These are phyloP conservation scores for Colletotrichum higginsianum DNA, from an alignment of 2,329 filamentous ascomycete genomes.

Conservation along the genomic window DNA sequence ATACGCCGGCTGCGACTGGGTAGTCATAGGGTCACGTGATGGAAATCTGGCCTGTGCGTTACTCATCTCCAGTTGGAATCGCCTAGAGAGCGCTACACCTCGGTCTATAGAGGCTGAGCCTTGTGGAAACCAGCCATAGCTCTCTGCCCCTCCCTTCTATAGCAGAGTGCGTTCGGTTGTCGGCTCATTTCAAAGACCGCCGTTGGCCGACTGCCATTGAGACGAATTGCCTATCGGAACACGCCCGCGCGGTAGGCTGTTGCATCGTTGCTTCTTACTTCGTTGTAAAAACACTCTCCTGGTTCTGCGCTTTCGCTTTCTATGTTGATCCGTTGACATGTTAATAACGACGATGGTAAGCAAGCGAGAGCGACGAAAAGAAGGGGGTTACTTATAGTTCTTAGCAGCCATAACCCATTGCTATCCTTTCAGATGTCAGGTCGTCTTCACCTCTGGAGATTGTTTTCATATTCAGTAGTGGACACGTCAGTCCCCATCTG, in stretches of 20 bases:
- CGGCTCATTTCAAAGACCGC: constrained; percentile 35
- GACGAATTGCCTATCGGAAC: background rate
- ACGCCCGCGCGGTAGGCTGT: background rate
- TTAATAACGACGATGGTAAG: no score
- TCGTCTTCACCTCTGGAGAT: no score
- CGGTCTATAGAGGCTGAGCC: constrained; percentile 29
- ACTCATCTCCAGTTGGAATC: constrained; percentile 18
- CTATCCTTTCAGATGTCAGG: no score
- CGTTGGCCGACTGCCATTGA: constrained; percentile 19
- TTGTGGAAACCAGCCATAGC: background rate
- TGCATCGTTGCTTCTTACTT: background rate
- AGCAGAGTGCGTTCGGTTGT: constrained; percentile 15
- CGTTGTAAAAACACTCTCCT: no score
- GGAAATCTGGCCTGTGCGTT: background rate
- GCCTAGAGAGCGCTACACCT: constrained; percentile 21
- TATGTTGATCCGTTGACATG: no score
- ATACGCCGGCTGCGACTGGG: constrained; percentile 41
- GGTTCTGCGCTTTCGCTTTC: no score
- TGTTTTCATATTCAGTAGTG: no score
- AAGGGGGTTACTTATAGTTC: no score
- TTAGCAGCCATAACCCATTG: no score
- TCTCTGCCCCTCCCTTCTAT: background rate
- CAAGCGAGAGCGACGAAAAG: no score
- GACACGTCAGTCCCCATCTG: no score
- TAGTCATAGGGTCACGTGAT: constrained; percentile 30